phyloP scores from a whole-genome alignment of 192 early-diverging fungal genomes.

The Podila epicladia region DNA sequence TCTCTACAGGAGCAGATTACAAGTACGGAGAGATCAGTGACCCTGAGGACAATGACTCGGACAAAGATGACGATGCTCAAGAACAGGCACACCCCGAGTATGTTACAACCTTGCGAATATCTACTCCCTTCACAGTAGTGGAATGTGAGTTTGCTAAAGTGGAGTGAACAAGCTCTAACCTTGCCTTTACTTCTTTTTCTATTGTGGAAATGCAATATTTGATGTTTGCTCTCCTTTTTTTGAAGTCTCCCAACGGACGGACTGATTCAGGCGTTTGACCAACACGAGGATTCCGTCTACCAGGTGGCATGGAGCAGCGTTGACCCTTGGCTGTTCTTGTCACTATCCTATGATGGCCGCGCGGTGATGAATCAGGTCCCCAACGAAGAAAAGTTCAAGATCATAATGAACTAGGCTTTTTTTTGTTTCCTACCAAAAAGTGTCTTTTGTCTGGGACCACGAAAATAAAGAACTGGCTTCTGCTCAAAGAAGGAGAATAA shows the following conservation, averaged over 20 bases:
- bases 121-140: background rate
- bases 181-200: background rate
- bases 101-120: background rate
- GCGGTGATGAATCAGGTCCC: constrained; percentile 95
- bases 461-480: no score
- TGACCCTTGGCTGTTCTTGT: constrained; percentile 96
- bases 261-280: constrained; percentile 87
- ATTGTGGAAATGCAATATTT: constrained; percentile 8
- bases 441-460: no score
- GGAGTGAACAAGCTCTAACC: background rate
- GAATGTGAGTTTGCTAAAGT: no score
- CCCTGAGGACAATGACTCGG: constrained; percentile 22
- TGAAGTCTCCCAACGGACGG: constrained; percentile 73
- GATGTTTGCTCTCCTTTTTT: background rate
- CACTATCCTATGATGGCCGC: constrained; percentile 92
- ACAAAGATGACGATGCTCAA: constrained; percentile 23
- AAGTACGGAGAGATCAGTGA: constrained; percentile 52
- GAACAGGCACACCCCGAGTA: constrained; percentile 43
- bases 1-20: constrained; percentile 78
- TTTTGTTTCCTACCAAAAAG: no score
- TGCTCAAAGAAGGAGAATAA: no score
- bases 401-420: constrained; percentile 58
- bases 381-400: constrained; percentile 85
- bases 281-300: constrained; percentile 97
- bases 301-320: constrained; percentile 87